Base-by-base conservation (phyloP, 805 yeast species). In the Cyberlindnera suaveolens region DNA sequence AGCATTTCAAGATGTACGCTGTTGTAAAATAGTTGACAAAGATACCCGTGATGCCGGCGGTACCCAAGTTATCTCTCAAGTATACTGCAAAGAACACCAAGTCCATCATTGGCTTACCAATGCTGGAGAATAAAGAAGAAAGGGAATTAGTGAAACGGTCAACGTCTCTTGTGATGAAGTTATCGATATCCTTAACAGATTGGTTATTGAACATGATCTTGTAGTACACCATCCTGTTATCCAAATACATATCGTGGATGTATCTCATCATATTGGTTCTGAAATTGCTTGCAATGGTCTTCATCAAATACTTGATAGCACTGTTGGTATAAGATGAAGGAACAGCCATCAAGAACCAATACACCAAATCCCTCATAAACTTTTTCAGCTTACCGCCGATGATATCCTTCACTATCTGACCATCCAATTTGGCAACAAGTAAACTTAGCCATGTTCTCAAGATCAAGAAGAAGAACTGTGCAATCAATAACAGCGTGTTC, bases 311-410 rank as follows among this genome's bases (percentile, higher is more conserved):
- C 58, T 84, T 85, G 58, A 90, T 90, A 45, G 91, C 89, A 38
- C 96, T 84, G 63, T 90, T 90, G 29, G 96, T 85, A 62, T 87
- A 90, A 3, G 93, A 81, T 0, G 96, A 95, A 2, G 98, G 98
- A 48, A 90, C 78, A 1, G 96, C 96, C 58, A 90, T 80, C 46
- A 85, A 64, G 45, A 90, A 77, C 97, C 97, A 90, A 62, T 85
- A 84, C 9, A 78, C 74, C 61, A 90, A 69, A 60, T 90, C 96
- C 46, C 85, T 70, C 34, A 80, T 61, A 54, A 90, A 90, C 41
- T 82, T 81, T 51, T 69, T 74, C 16, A 89, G 87, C 50, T 82
- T 79, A 15, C 89, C 88, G 15, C 88, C 82, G 52, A 90, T 87
- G 57, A 90, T 76, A 62, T 89, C 91, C 60, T 85, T 82, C 36